A percentile compares a stretch with the other conserved stretches of the same genome.
phyloP scores from a whole-genome alignment of 1,284 basidiomycete species.

The Tilletia caries region DNA sequence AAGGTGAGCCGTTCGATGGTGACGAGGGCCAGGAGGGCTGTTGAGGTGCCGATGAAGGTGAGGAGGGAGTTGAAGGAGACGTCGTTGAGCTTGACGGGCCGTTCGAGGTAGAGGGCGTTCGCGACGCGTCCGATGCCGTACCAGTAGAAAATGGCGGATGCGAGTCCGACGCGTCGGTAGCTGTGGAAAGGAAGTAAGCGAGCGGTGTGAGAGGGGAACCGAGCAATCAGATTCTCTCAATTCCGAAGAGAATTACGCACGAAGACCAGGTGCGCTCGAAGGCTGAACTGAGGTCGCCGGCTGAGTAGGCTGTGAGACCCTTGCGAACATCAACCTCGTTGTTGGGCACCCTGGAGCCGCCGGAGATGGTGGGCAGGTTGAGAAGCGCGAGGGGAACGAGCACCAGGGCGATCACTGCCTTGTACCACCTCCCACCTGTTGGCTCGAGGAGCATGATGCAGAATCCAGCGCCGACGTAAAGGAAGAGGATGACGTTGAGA shows the following conservation, averaged over 20 bases:
- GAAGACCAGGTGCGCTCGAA: conserved; percentile 40
- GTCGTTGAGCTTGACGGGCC: conserved; percentile 21
- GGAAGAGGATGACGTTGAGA: conserved; percentile 2
- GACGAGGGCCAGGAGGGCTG: conserved; percentile 22
- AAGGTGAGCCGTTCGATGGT: conserved; percentile 26
- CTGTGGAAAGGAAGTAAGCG: neutral
- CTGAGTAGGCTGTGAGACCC: conserved; percentile 27
- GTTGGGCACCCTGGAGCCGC: conserved; percentile 18
- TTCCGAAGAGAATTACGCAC: no score
- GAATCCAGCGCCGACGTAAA: neutral
- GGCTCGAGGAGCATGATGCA: neutral
- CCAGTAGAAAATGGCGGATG: conserved; percentile 35
- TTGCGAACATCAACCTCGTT: conserved; percentile 23
- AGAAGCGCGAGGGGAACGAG: conserved; percentile 16
- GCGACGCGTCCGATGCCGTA: conserved; percentile 31
- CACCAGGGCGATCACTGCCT: conserved; percentile 16
- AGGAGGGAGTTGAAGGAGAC: conserved; percentile 29
- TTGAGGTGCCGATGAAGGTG: conserved; percentile 22
- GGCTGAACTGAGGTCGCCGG: conserved; percentile 32
- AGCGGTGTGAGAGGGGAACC: no score
- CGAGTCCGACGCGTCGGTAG: conserved; percentile 31
- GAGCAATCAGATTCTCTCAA: no score
- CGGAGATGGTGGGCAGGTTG: conserved; percentile 22
- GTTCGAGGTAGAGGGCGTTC: neutral
- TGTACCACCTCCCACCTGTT: neutral